Evolutionary conservation across 495 filamentous ascomycete species (phyloP).

Genomic region (Lophiostoma macrostomum): DNA sequence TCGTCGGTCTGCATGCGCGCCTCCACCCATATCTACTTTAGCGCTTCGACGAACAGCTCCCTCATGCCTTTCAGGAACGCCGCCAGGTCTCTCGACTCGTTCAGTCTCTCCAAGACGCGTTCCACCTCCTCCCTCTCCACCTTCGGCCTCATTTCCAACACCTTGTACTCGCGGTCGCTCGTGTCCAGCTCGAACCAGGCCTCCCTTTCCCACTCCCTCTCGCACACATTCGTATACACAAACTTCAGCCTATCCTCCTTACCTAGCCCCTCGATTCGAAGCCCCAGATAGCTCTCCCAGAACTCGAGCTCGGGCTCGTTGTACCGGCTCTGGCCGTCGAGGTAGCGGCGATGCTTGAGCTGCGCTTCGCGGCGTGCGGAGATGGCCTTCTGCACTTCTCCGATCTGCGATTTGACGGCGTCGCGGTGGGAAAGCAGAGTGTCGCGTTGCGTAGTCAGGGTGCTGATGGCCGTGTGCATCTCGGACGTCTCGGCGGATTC

Average conservation of each 20-base stretch:
- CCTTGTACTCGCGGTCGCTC: constrained; percentile 75
- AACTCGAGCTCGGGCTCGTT: constrained; percentile 92
- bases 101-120: constrained; percentile 67
- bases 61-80: constrained; percentile 89
- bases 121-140: constrained; percentile 67
- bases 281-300: constrained; percentile 85
- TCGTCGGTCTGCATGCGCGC: no score
- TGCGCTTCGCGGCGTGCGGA: constrained; percentile 60
- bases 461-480: constrained; percentile 76
- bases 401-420: constrained; percentile 72
- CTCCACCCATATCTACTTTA: no score
- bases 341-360: constrained; percentile 58
- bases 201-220: constrained; percentile 84
- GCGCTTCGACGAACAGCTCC: constrained; percentile 66
- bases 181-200: constrained; percentile 90
- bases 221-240: constrained; percentile 81
- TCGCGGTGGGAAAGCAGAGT: constrained; percentile 69
- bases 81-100: constrained; percentile 79
- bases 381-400: constrained; percentile 67
- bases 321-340: constrained; percentile 75
- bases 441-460: constrained; percentile 73
- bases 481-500: constrained; percentile 84
- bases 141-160: constrained; percentile 75
- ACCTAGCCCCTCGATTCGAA: constrained; percentile 88
- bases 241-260: constrained; percentile 84